Evolutionary conservation across 169 alveolate species (phyloP).

Genomic region (Plasmodium cynomolgi): DNA sequence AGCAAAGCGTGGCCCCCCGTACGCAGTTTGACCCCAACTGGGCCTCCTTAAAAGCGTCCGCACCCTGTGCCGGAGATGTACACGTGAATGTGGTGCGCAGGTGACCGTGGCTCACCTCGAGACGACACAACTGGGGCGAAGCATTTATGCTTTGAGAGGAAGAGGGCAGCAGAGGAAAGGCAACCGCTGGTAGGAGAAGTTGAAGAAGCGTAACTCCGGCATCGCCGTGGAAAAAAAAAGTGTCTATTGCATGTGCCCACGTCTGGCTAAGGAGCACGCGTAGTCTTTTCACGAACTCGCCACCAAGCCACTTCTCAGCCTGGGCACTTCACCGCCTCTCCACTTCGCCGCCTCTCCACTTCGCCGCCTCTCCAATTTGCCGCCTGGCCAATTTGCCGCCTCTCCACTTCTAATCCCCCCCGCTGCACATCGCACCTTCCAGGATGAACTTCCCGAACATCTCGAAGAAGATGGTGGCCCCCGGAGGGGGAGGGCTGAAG

Average conservation of each 20-base stretch:
- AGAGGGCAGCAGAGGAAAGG: background rate
- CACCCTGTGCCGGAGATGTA: background rate
- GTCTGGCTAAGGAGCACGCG: background rate
- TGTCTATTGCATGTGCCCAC: background rate
- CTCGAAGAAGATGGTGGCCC: slow-evolving; percentile 16
- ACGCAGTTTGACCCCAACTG: background rate
- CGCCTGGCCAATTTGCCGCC: too few species aligned
- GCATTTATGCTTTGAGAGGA: background rate
- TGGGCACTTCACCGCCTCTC: background rate
- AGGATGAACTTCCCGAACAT: slow-evolving; percentile 67
- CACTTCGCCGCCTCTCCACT: background rate
- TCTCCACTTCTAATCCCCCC: too few species aligned
- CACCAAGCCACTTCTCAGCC: too few species aligned
- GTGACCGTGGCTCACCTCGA: background rate
- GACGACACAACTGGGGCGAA: background rate
- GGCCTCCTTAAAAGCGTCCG: background rate
- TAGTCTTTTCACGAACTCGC: background rate
- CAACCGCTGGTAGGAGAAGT: background rate
- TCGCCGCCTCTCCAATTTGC: background rate
- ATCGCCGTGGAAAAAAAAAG: background rate
- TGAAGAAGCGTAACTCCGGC: background rate
- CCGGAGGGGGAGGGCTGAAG: background rate
- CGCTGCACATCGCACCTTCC: background rate
- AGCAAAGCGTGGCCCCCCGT: background rate
- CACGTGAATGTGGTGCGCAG: background rate